Conservation (phyloP, 352 stramenopile genomes). For the Sclerospora graminicola region DNA sequence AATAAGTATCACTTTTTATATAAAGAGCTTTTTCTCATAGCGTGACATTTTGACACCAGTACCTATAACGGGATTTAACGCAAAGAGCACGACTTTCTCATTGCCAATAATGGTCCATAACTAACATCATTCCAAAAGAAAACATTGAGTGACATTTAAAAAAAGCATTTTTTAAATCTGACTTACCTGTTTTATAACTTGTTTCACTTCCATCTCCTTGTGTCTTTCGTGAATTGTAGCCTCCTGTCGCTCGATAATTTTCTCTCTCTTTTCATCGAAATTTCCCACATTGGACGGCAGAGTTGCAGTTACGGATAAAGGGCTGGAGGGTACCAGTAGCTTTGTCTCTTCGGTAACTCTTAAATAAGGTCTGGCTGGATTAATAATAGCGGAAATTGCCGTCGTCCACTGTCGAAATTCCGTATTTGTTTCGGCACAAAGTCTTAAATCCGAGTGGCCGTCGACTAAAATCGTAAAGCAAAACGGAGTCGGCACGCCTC, state of each 20-base stretch:
- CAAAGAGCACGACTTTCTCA: constrained; percentile 24
- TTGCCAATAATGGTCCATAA: constrained; percentile 7
- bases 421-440: constrained; percentile 57
- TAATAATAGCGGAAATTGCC: constrained; percentile 58
- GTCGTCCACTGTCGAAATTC: constrained; percentile 73
- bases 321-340: too few species aligned
- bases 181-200: too few species aligned
- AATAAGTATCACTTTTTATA: not conserved
- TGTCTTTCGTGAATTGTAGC: too few species aligned
- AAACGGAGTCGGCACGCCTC: constrained; percentile 64
- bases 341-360: too few species aligned
- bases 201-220: too few species aligned
- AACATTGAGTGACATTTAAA: not conserved
- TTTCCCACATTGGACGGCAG: too few species aligned
- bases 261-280: too few species aligned
- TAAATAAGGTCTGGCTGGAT: constrained; percentile 24
- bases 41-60: not conserved
- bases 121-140: not conserved
- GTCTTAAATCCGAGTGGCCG: constrained; percentile 29
- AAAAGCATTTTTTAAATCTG: not conserved
- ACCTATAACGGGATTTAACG: constrained; percentile 37
- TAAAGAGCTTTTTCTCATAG: not conserved
- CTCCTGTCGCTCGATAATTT: too few species aligned
- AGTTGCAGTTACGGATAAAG: too few species aligned
- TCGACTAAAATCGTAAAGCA: constrained; percentile 54